Evolutionary conservation across 2,329 filamentous ascomycete species (phyloP).

Genomic region (Xylaria polymorpha): DNA sequence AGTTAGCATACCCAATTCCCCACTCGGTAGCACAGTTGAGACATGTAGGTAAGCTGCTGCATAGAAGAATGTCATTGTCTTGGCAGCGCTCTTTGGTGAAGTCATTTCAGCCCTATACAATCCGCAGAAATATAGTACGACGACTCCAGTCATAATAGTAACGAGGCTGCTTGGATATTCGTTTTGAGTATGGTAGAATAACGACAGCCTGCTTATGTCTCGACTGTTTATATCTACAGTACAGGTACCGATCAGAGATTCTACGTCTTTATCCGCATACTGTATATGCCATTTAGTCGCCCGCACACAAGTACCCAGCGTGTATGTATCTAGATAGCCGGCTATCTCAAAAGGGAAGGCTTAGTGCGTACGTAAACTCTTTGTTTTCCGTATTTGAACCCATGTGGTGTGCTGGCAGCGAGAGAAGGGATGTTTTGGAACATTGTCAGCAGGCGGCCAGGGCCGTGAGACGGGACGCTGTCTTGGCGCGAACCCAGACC

Average conservation of each 20-base stretch:
- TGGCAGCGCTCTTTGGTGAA: constrained; percentile 24
- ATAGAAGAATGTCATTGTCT: constrained; percentile 28
- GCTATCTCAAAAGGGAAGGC: constrained; percentile 31
- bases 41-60: constrained; percentile 1
- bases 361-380: constrained; percentile 44
- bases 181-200: not conserved
- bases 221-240: not conserved
- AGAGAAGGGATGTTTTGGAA: constrained; percentile 25
- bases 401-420: constrained; percentile 35
- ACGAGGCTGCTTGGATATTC: not conserved
- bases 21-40: constrained; percentile 2
- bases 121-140: not conserved
- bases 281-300: not conserved
- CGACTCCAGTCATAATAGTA: not conserved
- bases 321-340: constrained; percentile 15
- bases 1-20: not conserved
- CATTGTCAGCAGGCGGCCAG: constrained; percentile 31
- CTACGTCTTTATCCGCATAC: not conserved
- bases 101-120: constrained; percentile 48
- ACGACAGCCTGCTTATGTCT: not conserved
- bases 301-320: constrained; percentile 16
- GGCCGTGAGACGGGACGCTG: constrained; percentile 42
- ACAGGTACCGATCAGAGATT: not conserved
- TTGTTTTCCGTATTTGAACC: constrained; percentile 39
- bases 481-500: constrained; percentile 49